These are phyloP conservation scores for Rhodotorula sp. DNA, from an alignment of 1,284 basidiomycete genomes.

Conservation along the genomic window DNA sequence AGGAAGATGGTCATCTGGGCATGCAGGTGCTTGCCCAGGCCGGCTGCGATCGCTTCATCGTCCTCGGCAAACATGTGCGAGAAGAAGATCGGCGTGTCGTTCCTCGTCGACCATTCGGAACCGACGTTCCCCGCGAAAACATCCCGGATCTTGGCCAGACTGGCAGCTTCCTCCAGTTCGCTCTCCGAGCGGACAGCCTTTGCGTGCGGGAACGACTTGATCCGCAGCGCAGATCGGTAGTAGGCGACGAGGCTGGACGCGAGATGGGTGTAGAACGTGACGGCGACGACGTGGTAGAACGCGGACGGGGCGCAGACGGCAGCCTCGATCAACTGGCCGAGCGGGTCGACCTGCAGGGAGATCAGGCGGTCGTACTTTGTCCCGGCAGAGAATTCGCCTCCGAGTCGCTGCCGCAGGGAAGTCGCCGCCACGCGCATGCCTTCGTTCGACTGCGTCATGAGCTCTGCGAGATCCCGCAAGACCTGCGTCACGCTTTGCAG, in stretches of 20 bases:
- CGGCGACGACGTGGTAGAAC: constrained; percentile 74
- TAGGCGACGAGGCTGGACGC: constrained; percentile 79
- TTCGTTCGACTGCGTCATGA: constrained; percentile 8
- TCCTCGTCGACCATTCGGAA: constrained; percentile 7
- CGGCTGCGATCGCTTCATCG: background rate
- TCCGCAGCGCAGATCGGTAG: constrained; percentile 1
- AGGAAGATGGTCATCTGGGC: constrained; percentile 62
- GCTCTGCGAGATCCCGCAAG: constrained; percentile 59
- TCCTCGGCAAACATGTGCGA: background rate
- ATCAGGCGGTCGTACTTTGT: constrained; percentile 11
- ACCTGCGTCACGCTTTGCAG: constrained; percentile 71
- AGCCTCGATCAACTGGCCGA: constrained; percentile 80
- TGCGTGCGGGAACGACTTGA: background rate
- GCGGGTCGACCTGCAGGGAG: constrained; percentile 77
- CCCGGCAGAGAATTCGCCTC: constrained; percentile 63
- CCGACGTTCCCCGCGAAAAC: constrained; percentile 5
- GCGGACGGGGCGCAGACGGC: constrained; percentile 84
- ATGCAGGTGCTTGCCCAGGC: constrained; percentile 78
- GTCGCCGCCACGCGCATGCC: constrained; percentile 19
- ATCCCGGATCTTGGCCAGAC: background rate
- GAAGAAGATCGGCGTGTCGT: constrained; percentile 6
- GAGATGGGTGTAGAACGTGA: constrained; percentile 84
- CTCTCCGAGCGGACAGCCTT: background rate
- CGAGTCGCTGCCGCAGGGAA: constrained; percentile 63
- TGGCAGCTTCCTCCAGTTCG: background rate